These are phyloP conservation scores for Solanum arcanum DNA, from an alignment of 257 asterid species.

Conservation along the genomic window DNA sequence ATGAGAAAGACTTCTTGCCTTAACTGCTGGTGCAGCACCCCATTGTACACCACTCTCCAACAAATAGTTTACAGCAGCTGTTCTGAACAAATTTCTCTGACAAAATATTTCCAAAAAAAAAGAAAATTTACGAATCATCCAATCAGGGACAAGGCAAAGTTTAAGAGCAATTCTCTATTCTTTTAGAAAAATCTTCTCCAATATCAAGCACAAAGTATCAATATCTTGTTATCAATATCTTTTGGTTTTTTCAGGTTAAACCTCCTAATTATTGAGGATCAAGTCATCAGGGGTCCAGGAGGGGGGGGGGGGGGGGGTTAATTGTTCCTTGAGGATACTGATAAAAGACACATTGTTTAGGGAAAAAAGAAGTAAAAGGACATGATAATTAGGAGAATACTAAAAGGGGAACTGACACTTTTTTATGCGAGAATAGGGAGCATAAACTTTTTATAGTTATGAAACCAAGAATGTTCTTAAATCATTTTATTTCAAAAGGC, in stretches of 20 bases:
- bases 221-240: not conserved
- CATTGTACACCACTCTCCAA: conserved; percentile 89
- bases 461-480: not conserved
- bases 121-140: not conserved
- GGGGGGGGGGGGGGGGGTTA: not conserved
- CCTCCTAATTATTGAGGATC: not conserved
- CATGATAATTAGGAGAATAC: not conserved
- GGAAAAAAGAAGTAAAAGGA: not conserved
- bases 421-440: not conserved
- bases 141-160: not conserved
- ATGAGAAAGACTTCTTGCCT: conserved; percentile 31
- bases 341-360: not conserved
- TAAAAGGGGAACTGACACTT: not conserved
- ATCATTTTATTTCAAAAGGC: not conserved
- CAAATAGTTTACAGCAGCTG: conserved; percentile 85
- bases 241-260: not conserved
- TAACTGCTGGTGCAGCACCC: conserved; percentile 91
- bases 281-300: not conserved
- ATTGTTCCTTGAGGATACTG: not conserved
- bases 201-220: not conserved
- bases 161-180: not conserved
- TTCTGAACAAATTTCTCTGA: conserved; percentile 74
- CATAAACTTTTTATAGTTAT: not conserved
- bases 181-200: not conserved
- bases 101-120: conserved; percentile 7